Conservation (phyloP, 2,329 filamentous ascomycete genomes). For the Bipolaris gigantea region DNA sequence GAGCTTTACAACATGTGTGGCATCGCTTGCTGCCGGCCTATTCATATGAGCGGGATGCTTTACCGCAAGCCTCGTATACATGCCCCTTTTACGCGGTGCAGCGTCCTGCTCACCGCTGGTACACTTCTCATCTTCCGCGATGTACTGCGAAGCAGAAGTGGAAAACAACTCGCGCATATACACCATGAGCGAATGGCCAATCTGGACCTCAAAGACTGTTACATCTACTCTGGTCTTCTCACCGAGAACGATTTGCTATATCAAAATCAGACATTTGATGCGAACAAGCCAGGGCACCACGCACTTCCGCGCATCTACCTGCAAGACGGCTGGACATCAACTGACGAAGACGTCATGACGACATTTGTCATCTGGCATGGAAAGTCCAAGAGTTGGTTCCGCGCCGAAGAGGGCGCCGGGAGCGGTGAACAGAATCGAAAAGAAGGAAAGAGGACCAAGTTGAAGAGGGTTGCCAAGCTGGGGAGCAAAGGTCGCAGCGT, state of each 20-base stretch:
- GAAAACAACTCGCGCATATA: slow-evolving; percentile 60
- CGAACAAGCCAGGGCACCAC: slow-evolving; percentile 61
- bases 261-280: slow-evolving; percentile 65
- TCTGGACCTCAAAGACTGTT: slow-evolving; percentile 64
- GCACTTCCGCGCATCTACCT: slow-evolving; percentile 63
- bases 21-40: slow-evolving; percentile 63
- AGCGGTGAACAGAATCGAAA: slow-evolving; percentile 32
- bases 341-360: slow-evolving; percentile 67
- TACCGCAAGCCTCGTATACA: slow-evolving; percentile 67
- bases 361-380: slow-evolving; percentile 70
- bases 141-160: slow-evolving; percentile 57
- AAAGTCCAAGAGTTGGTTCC: slow-evolving; percentile 59
- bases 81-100: slow-evolving; percentile 62
- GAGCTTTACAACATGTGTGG: slow-evolving; percentile 69
- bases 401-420: slow-evolving; percentile 41
- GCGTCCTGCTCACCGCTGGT: slow-evolving; percentile 63
- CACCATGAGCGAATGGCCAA: slow-evolving; percentile 63
- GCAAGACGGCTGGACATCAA: slow-evolving; percentile 62
- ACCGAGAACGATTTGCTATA: slow-evolving; percentile 66
- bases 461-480: slow-evolving; percentile 63
- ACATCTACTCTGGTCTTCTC: slow-evolving; percentile 66
- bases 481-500: slow-evolving; percentile 64
- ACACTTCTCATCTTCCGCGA: slow-evolving; percentile 65
- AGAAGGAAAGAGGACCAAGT: slow-evolving; percentile 51
- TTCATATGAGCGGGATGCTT: slow-evolving; percentile 62